Percentiles rank a stretch among this genome's conserved stretches.
phyloP scores from a whole-genome alignment of 140 eudicot genomes.

The Ambrosia hybrid region DNA sequence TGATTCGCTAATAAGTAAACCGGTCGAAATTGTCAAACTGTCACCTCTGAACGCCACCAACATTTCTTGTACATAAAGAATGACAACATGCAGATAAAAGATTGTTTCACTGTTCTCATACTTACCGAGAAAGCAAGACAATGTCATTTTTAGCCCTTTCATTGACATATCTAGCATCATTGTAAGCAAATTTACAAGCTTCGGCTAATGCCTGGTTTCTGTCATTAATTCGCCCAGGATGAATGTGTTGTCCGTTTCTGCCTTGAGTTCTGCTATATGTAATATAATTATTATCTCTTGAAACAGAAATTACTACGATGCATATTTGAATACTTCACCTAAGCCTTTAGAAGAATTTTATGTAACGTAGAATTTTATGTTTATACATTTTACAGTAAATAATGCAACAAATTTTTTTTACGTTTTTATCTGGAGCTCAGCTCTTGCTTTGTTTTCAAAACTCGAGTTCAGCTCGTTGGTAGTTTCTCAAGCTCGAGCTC shows the following conservation, averaged over 20 bases:
- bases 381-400: not conserved
- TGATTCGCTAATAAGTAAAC: too few species aligned
- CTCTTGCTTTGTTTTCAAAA: too few species aligned
- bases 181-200: conserved; percentile 76
- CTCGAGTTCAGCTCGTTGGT: too few species aligned
- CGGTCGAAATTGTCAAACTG: too few species aligned
- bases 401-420: too few species aligned
- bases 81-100: conserved; percentile 16
- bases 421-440: too few species aligned
- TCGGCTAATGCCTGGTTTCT: conserved; percentile 69
- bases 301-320: not conserved
- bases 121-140: conserved; percentile 83
- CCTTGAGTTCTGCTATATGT: conserved; percentile 39
- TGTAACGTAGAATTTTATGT: not conserved
- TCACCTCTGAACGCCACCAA: not conserved
- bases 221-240: conserved; percentile 29
- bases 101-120: not conserved
- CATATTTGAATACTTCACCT: not conserved
- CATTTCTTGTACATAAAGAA: not conserved
- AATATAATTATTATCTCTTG: conserved; percentile 14
- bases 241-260: conserved; percentile 38
- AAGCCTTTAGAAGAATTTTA: not conserved
- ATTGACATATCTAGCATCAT: conserved; percentile 88
- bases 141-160: conserved; percentile 89
- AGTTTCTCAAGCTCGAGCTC: too few species aligned